Evolutionary conservation across 208 protist genomes (phyloP).

Genomic region (Herpetomonas samuelpessoai): DNA sequence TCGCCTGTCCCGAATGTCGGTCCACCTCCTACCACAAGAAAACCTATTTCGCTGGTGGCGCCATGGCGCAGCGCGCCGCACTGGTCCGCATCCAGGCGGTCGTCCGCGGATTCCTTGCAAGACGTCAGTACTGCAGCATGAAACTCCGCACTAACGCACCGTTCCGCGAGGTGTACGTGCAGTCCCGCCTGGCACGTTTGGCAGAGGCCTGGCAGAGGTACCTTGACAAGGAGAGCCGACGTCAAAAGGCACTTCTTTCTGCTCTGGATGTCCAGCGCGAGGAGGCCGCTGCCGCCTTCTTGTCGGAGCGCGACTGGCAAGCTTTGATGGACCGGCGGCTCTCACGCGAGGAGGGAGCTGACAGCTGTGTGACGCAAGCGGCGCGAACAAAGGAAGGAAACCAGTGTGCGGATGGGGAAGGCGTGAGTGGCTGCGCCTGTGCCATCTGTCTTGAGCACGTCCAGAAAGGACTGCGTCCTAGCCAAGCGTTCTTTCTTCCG

Average conservation of each 20-base stretch:
- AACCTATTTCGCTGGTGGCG: slow-evolving; percentile 75
- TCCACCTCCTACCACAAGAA: slow-evolving; percentile 80
- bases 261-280: slow-evolving; percentile 46
- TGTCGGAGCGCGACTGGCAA: slow-evolving; percentile 51
- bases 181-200: slow-evolving; percentile 44
- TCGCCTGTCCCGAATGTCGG: slow-evolving; percentile 82
- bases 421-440: slow-evolving; percentile 17
- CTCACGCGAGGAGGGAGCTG: too few species aligned
- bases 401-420: too few species aligned
- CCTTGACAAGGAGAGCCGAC: slow-evolving; percentile 31
- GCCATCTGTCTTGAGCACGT: slow-evolving; percentile 57
- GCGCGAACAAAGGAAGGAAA: too few species aligned
- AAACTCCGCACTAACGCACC: slow-evolving; percentile 41
- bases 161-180: slow-evolving; percentile 66
- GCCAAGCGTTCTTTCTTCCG: background rate
- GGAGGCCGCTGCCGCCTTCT: slow-evolving; percentile 43
- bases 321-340: slow-evolving; percentile 18
- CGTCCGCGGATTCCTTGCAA: slow-evolving; percentile 57
- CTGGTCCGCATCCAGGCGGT: slow-evolving; percentile 71
- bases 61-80: slow-evolving; percentile 71
- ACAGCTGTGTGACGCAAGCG: too few species aligned
- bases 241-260: slow-evolving; percentile 30
- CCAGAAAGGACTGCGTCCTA: slow-evolving; percentile 2
- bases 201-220: slow-evolving; percentile 57
- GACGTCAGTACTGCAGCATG: slow-evolving; percentile 49